Conservation (phyloP, 163 green algal species). For the Coccomyxa subellipsoidea region DNA sequence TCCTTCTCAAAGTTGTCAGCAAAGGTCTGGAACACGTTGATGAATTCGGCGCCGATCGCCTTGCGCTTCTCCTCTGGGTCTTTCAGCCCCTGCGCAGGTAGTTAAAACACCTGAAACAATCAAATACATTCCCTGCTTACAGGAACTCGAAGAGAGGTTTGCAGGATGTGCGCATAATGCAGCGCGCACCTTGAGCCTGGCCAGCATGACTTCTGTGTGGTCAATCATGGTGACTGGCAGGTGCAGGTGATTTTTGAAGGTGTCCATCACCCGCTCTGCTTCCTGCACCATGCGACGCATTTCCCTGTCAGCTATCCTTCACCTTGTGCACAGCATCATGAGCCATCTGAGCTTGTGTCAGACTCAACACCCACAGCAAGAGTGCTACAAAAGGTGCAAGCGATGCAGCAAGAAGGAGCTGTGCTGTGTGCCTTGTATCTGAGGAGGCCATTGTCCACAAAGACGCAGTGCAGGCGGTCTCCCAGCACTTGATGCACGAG, state of each 20-base stretch:
- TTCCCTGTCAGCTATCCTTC: too few species aligned
- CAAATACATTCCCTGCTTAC: too few species aligned
- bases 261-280: conserved; percentile 91
- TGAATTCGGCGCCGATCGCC: conserved; percentile 95
- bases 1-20: conserved; percentile 64
- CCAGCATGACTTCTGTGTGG: conserved; percentile 78
- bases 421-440: conserved; percentile 64
- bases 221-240: conserved; percentile 94
- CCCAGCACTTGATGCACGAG: conserved; percentile 93
- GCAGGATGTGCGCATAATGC: neutral
- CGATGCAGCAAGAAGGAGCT: too few species aligned
- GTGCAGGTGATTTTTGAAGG: conserved; percentile 94
- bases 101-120: too few species aligned
- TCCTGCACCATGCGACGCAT: conserved; percentile 71
- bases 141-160: neutral
- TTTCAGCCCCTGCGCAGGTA: conserved; percentile 61
- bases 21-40: conserved; percentile 84
- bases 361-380: too few species aligned
- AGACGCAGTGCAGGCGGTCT: conserved; percentile 97
- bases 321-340: too few species aligned
- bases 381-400: too few species aligned
- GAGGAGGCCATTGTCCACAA: conserved; percentile 99
- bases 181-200: conserved; percentile 48
- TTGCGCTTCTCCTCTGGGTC: conserved; percentile 98
- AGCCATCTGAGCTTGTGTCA: neutral